Conservation (phyloP, 148 eudicot genomes). For the Rhododendron griersonianum region DNA sequence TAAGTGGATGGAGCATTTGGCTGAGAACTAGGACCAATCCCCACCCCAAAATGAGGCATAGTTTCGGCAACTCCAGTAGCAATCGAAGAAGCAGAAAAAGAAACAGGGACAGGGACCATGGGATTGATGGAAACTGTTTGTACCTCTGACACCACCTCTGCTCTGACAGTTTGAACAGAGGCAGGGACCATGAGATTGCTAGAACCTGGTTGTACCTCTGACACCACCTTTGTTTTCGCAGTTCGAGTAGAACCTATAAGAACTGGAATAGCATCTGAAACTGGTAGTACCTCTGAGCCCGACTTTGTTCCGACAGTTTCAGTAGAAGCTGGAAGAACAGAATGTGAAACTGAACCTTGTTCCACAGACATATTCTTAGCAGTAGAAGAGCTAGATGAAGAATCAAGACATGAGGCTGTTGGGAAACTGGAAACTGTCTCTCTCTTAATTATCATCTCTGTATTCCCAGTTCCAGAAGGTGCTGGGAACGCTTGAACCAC, state of each 20-base stretch:
- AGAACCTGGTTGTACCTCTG: slow-evolving; percentile 9
- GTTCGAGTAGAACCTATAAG: background rate
- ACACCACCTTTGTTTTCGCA: slow-evolving; percentile 5
- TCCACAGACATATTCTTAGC: slow-evolving; percentile 15
- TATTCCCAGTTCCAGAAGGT: slow-evolving; percentile 29
- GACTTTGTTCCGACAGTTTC: background rate
- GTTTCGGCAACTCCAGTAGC: slow-evolving; percentile 22
- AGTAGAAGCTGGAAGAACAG: slow-evolving; percentile 11
- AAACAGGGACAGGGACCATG: slow-evolving; percentile 26
- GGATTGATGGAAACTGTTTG: slow-evolving; percentile 16
- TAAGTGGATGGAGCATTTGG: slow-evolving; percentile 13
- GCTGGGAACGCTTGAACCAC: slow-evolving; percentile 28
- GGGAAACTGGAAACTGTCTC: slow-evolving; percentile 16
- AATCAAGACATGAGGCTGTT: slow-evolving; percentile 4
- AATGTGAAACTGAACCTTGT: slow-evolving; percentile 17
- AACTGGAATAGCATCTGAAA: slow-evolving; percentile 19
- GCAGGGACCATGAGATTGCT: slow-evolving; percentile 26
- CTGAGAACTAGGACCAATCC: slow-evolving; percentile 18
- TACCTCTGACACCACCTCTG: slow-evolving; percentile 8
- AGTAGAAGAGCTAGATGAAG: slow-evolving; percentile 16
- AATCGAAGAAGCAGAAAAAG: slow-evolving; percentile 25
- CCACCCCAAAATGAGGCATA: slow-evolving; percentile 24
- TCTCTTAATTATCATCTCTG: slow-evolving; percentile 21
- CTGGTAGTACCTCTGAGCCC: background rate
- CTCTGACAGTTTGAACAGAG: background rate